Base-by-base conservation (phyloP, 1,139 yeast species). In the Saccharomycopsis hybrid region DNA sequence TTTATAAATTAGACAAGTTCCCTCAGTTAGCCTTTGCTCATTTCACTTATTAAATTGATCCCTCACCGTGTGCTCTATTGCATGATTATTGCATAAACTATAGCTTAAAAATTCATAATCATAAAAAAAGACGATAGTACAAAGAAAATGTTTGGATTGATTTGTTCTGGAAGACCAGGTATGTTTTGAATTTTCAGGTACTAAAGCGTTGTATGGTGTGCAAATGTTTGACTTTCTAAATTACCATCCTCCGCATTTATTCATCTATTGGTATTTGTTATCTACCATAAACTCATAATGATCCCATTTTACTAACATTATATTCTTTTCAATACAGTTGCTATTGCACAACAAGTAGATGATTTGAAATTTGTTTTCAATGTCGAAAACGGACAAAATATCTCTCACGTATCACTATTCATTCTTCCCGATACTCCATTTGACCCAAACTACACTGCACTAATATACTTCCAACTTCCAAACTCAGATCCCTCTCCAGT, bases 391-490 rank as follows among this genome's bases (percentile, higher is more conserved):
- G 88, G 86, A 0, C 70, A 81, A 28, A 74, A 73, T 53, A 73
- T 84, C 38, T 82, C 88, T 45, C 90, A 85, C 61, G 73, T 88
- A 48, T 83, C 92, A 2, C 70, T 88, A 24, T 88, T 88, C 60
- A 68, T 86, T 39, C 72, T 88, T 8, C 96, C 96, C 1, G 85
- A 70, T 57, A 73, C 75, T 2, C 72, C 70, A 4, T 69, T 85
- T 44, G 96, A 90, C 50, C 74, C 79, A 1, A 77, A 76, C 48
- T 83, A 73, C 59, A 81, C 92, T 0, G 97, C 97, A 0, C 73
- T 90, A 44, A 87, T 92, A 2, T 92, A 85, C 65, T 90, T 89
- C 66, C 96, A 92, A 63, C 67, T 89, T 51, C 95, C 96, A 1
- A 75, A 75, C 29, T 60, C 69, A 18, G 18, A 18, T 18, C 18